A percentile compares a stretch with the other conserved stretches of the same genome.
Conservation (phyloP, 768 basidiomycete genomes). For the Boletus huronensis region DNA sequence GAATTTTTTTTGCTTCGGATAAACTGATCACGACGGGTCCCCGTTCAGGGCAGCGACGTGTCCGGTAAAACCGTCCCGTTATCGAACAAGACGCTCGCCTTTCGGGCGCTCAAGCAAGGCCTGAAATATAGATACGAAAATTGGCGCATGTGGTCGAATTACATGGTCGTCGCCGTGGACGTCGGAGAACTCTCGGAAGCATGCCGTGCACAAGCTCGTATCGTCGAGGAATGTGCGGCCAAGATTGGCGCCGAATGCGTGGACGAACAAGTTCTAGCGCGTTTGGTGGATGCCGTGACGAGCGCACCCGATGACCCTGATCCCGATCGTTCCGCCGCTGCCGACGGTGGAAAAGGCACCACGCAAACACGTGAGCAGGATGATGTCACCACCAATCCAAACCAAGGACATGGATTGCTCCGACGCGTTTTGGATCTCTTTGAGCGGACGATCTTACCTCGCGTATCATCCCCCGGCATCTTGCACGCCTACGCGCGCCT, state of each 20-base stretch:
- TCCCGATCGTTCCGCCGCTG: conserved; percentile 23
- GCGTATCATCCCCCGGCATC: conserved; percentile 72
- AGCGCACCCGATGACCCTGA: conserved; percentile 42
- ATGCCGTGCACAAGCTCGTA: conserved; percentile 73
- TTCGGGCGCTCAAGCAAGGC: conserved; percentile 89
- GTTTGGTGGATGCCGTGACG: conserved; percentile 85
- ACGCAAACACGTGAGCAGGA: conserved; percentile 6
- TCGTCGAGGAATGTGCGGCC: conserved; percentile 57
- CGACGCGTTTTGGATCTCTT: conserved; percentile 71
- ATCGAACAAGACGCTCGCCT: conserved; percentile 81
- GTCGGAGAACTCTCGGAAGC: conserved; percentile 91
- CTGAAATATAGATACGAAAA: conserved; percentile 81
- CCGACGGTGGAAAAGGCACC: conserved; percentile 16
- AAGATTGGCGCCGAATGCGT: conserved; percentile 54
- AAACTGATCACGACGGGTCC: conserved; percentile 9
- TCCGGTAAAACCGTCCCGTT: conserved; percentile 45
- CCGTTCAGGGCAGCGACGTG: conserved; percentile 22
- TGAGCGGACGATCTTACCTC: conserved; percentile 75
- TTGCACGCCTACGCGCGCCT: conserved; percentile 85
- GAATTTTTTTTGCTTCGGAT: neutral
- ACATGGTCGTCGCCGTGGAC: conserved; percentile 90
- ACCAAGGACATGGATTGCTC: conserved; percentile 64
- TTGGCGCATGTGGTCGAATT: conserved; percentile 99
- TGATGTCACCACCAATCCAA: conserved; percentile 40
- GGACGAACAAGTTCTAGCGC: conserved; percentile 85